These are phyloP conservation scores for Penicillium ucsense DNA, from an alignment of 495 filamentous ascomycete genomes.

Conservation along the genomic window DNA sequence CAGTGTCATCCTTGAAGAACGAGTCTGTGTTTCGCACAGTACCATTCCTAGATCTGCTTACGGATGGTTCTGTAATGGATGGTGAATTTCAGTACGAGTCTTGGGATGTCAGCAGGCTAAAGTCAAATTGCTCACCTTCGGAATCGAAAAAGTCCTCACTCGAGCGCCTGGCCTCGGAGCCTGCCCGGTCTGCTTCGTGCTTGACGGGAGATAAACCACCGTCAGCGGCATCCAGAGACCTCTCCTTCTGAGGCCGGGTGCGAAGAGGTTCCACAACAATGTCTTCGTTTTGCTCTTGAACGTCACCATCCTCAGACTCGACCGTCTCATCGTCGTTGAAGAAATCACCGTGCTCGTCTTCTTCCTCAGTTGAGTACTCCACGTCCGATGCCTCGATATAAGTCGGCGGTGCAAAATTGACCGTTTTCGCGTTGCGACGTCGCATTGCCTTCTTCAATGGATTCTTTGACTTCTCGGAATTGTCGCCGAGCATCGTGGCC, in stretches of 20 bases:
- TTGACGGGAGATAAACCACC: constrained; percentile 13
- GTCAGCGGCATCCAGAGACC: constrained; percentile 22
- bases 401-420: constrained; percentile 76
- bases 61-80: constrained; percentile 38
- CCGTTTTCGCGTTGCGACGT: constrained; percentile 77
- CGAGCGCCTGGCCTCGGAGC: constrained; percentile 35
- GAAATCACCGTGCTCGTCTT: constrained; percentile 47
- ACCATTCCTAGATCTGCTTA: constrained; percentile 68
- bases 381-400: constrained; percentile 87
- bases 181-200: constrained; percentile 21
- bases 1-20: constrained; percentile 93
- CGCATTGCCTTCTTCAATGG: constrained; percentile 84
- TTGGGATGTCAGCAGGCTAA: not conserved
- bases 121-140: constrained; percentile 21
- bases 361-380: constrained; percentile 86
- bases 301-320: constrained; percentile 33
- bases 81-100: constrained; percentile 3
- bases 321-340: constrained; percentile 43
- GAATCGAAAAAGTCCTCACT: constrained; percentile 60
- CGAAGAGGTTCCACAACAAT: constrained; percentile 40
- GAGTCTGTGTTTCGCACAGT: constrained; percentile 83
- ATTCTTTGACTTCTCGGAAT: constrained; percentile 79
- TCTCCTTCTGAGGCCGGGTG: constrained; percentile 31
- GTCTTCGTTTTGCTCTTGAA: constrained; percentile 27
- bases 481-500: constrained; percentile 88